These are phyloP conservation scores for Botrytis paeoniae DNA, from an alignment of 2,329 filamentous ascomycete species.

Conservation along the genomic window DNA sequence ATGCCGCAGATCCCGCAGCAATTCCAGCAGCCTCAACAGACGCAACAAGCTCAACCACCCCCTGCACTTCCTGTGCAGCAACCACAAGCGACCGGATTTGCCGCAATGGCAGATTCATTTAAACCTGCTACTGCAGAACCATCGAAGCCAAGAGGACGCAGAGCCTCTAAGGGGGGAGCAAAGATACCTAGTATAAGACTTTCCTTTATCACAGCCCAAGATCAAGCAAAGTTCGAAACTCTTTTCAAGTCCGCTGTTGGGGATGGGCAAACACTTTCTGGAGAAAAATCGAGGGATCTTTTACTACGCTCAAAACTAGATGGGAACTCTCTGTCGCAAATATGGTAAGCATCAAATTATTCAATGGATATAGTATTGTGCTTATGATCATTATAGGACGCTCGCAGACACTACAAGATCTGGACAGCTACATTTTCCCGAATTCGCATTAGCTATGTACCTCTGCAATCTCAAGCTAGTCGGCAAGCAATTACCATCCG, in stretches of 20 bases:
- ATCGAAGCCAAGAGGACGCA: slow-evolving; percentile 44
- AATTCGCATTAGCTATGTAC: slow-evolving; percentile 98
- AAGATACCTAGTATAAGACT: slow-evolving; percentile 93
- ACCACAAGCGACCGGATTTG: slow-evolving; percentile 64
- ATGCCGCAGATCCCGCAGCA: slow-evolving; percentile 38
- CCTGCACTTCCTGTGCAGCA: slow-evolving; percentile 60
- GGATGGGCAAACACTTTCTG: slow-evolving; percentile 79
- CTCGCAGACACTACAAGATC: slow-evolving; percentile 94
- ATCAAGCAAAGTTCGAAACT: slow-evolving; percentile 96
- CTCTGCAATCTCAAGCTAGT: slow-evolving; percentile 92
- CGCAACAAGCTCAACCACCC: slow-evolving; percentile 50
- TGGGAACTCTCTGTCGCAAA: slow-evolving; percentile 83
- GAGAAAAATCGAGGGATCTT: slow-evolving; percentile 87
- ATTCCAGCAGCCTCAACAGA: slow-evolving; percentile 37
- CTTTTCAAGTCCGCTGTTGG: slow-evolving; percentile 94
- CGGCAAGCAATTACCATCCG: slow-evolving; percentile 73
- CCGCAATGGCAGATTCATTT: slow-evolving; percentile 65
- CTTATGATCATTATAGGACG: slow-evolving; percentile 56
- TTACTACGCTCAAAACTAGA: slow-evolving; percentile 84
- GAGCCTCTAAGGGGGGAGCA: slow-evolving; percentile 53
- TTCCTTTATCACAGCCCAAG: slow-evolving; percentile 91
- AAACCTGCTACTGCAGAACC: slow-evolving; percentile 47
- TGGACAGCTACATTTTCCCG: slow-evolving; percentile 92
- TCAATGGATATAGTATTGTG: slow-evolving; percentile 14
- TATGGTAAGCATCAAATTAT: slow-evolving; percentile 63